Conservation (phyloP, 1,284 basidiomycete genomes). For the Erythrobasidium hasegawianum region DNA sequence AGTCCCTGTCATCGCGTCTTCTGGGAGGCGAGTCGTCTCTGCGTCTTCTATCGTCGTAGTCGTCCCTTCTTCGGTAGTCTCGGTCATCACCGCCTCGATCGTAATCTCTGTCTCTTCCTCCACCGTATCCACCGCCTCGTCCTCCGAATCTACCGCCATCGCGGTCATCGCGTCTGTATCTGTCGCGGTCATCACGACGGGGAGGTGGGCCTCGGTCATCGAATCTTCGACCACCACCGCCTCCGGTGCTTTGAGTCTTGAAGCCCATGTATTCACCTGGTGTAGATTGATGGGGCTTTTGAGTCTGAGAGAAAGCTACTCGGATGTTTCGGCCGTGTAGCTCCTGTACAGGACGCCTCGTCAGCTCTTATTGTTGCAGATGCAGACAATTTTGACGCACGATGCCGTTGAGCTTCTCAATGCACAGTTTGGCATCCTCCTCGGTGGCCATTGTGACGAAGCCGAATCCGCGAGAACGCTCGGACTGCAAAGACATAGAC, state of each 20-base stretch:
- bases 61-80: slow-evolving; percentile 48
- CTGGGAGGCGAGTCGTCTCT: slow-evolving; percentile 27
- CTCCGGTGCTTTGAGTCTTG: slow-evolving; percentile 57
- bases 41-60: slow-evolving; percentile 47
- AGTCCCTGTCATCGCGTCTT: slow-evolving; percentile 28
- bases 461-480: slow-evolving; percentile 93
- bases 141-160: slow-evolving; percentile 55
- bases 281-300: slow-evolving; percentile 87
- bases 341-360: slow-evolving; percentile 56
- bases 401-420: slow-evolving; percentile 86
- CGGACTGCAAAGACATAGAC: slow-evolving; percentile 62
- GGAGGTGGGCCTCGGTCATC: slow-evolving; percentile 16
- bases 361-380: background rate
- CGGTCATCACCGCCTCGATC: slow-evolving; percentile 36
- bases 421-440: slow-evolving; percentile 81
- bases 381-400: slow-evolving; percentile 55
- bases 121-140: slow-evolving; percentile 50
- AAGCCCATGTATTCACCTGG: slow-evolving; percentile 98
- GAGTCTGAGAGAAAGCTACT: slow-evolving; percentile 93
- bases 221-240: slow-evolving; percentile 40
- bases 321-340: slow-evolving; percentile 92
- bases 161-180: slow-evolving; percentile 47
- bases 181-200: slow-evolving; percentile 12
- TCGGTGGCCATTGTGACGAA: slow-evolving; percentile 88
- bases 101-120: slow-evolving; percentile 35